A percentile compares a stretch with the other conserved stretches of the same genome.
Evolutionary conservation across 306 rosid genomes (phyloP).

Genomic region (Cotoneaster glaucophyllus): DNA sequence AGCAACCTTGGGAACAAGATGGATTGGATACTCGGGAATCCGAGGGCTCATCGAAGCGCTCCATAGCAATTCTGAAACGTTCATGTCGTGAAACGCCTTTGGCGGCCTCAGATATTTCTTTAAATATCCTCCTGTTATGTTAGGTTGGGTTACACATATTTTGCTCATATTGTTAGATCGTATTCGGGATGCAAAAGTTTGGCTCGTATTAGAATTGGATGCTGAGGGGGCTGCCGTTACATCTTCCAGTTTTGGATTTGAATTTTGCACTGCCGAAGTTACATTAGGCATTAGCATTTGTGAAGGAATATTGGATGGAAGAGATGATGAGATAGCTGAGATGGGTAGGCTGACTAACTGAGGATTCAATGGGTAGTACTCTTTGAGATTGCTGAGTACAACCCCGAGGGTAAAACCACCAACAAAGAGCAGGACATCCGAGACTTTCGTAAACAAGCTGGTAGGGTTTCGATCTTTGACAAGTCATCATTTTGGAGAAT

Average conservation of each 20-base stretch:
- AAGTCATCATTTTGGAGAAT: neutral
- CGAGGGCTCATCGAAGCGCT: conserved; percentile 59
- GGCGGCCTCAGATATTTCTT: conserved; percentile 32
- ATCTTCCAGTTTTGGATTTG: too few species aligned
- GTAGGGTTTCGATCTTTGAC: conserved; percentile 11
- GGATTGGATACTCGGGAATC: conserved; percentile 45
- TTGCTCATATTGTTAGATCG: too few species aligned
- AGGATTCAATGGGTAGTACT: conserved; percentile 27
- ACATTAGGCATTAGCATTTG: neutral
- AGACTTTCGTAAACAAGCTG: conserved; percentile 35
- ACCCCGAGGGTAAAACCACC: conserved; percentile 58
- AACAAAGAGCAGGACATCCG: conserved; percentile 36
- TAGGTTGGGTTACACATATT: too few species aligned
- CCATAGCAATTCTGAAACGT: conserved; percentile 65
- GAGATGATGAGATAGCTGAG: conserved; percentile 19
- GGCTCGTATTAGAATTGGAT: too few species aligned
- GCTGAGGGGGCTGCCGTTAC: too few species aligned
- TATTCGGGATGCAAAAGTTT: too few species aligned
- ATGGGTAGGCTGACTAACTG: conserved; percentile 41
- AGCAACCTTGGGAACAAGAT: conserved; percentile 63
- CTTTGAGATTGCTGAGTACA: conserved; percentile 27
- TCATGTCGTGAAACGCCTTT: conserved; percentile 45
- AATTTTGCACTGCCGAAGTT: neutral
- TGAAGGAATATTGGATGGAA: neutral
- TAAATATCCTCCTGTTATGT: too few species aligned